Evolutionary conservation across 1,139 yeast species (phyloP), one percentile per base, ranked within the genome.

Genomic region (Geotrichum carabidarum): DNA sequence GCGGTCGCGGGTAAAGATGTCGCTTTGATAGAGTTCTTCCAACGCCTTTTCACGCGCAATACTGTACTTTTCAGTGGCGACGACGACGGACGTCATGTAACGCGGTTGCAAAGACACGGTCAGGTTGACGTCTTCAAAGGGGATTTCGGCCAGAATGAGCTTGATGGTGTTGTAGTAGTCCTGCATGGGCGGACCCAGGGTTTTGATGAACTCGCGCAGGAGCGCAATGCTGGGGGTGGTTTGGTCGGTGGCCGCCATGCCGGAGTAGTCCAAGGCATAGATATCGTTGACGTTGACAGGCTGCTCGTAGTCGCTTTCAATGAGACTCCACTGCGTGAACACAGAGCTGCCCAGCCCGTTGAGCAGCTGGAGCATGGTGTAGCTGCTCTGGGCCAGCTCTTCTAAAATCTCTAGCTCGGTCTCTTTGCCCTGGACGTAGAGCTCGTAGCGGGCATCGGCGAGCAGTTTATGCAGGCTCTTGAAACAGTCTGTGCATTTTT

Each of bases 141-240:
- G 87, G 2, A 84, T 72, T 36, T 81, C 82, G 22, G 75, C 74
- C 57, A 86, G 68, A 8, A 86, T 83, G 35, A 80, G 82, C 56
- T 81, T 77, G 46, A 86, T 71, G 0, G 93, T 85, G 62, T 59
- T 55, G 11, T 61, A 60, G 59, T 83, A 81, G 1, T 89, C 82
- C 63, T 81, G 80, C 68, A 85, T 78, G 0, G 91, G 83, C 0
- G 95, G 94, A 0, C 91, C 86, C 49, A 87, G 72, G 61, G 83
- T 77, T 60, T 78, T 78, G 2, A 84, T 82, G 67, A 86, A 87
- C 44, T 84, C 65, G 54, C 81, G 82, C 67, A 85, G 85, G 18
- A 86, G 70, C 60, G 82, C 84, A n/a, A 56, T 48, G 22, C 65
- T 46, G 38, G 62, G 47, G 40, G 44, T 32, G 35, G 55, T 31